These are phyloP conservation scores for Nothopassalora personata DNA, from an alignment of 2,329 filamentous ascomycete genomes.

Conservation along the genomic window DNA sequence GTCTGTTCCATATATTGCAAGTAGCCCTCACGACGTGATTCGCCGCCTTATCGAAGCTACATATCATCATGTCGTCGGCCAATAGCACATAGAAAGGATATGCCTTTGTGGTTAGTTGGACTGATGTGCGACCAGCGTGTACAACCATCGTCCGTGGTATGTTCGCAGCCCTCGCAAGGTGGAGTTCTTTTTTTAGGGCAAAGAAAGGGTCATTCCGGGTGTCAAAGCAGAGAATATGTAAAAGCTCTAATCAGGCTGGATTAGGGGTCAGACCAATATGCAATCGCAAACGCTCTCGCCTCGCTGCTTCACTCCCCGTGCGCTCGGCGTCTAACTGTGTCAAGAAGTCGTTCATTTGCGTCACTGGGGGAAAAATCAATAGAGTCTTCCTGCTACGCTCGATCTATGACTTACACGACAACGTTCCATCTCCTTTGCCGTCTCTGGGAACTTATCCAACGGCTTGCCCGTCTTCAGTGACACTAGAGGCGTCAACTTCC, in stretches of 20 bases:
- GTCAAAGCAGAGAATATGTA: not conserved
- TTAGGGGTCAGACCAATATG: constrained; percentile 31
- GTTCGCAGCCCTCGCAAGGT: not conserved
- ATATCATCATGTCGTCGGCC: not conserved
- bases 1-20: not conserved
- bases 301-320: constrained; percentile 28
- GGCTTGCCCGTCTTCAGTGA: constrained; percentile 29
- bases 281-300: constrained; percentile 27
- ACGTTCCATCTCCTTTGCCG: constrained; percentile 28
- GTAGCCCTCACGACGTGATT: not conserved
- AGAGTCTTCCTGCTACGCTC: not conserved
- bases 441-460: constrained; percentile 30
- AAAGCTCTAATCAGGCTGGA: constrained; percentile 21
- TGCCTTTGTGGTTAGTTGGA: not conserved
- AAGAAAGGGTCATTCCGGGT: not conserved
- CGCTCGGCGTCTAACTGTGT: constrained; percentile 28
- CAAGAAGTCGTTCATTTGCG: constrained; percentile 28
- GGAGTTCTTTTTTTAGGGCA: not conserved
- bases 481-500: constrained; percentile 27
- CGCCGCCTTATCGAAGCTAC: not conserved
- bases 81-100: not conserved
- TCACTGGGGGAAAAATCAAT: constrained; percentile 16
- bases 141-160: not conserved
- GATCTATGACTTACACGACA: constrained; percentile 23
- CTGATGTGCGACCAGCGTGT: not conserved